Base-by-base conservation (phyloP, 345 rosid species). In the Kandelia obovata region DNA sequence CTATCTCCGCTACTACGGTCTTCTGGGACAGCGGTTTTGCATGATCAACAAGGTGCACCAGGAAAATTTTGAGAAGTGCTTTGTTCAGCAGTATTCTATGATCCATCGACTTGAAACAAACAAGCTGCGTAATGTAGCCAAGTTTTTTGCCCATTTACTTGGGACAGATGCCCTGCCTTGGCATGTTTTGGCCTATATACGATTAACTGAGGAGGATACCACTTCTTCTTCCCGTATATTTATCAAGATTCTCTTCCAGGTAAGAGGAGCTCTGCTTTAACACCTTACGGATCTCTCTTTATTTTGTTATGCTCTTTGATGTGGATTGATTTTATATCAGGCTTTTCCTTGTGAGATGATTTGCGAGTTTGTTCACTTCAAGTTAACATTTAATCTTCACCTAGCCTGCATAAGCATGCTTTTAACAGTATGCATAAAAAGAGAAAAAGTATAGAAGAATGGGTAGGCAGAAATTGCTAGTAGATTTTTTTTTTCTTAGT, bases 201-300 rank as follows among this genome's bases (percentile, higher is more conserved):
- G 91, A 9, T 73, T 92, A 75, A 92, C 96, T 0, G 99, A 95
- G 69, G 96, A 92, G 81, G 98, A 95, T 69, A 92, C 94, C 10
- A 92, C 99, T 67, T 95, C 97, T 21, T 92, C 96, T 2, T 92
- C 96, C 0, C 89, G 96, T 65, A 92, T 95, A 60, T 95, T 95
- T 73, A 90, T 95, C 70, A 92, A 95, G 87, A 95, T 90, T 75
- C 99, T 95, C 51, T 95, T 95, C 75, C 92, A 94, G 97, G 98
- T 91, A 75, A 74, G 31, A 71, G 56, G 2, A 5, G 20, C 6
- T 16, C n/a, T 23, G 20, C 58, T 34, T 16, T 25, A 9, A 25
- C n/a, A 60, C 15, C 23, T 13, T 16, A 5, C 32, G 5, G 27
- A 9, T 2, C 52, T 17, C 26, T 58, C 35, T 67, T 28, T 63